Base-by-base conservation (phyloP, 2,329 filamentous ascomycete genomes). In the Aspergillus flavus region DNA sequence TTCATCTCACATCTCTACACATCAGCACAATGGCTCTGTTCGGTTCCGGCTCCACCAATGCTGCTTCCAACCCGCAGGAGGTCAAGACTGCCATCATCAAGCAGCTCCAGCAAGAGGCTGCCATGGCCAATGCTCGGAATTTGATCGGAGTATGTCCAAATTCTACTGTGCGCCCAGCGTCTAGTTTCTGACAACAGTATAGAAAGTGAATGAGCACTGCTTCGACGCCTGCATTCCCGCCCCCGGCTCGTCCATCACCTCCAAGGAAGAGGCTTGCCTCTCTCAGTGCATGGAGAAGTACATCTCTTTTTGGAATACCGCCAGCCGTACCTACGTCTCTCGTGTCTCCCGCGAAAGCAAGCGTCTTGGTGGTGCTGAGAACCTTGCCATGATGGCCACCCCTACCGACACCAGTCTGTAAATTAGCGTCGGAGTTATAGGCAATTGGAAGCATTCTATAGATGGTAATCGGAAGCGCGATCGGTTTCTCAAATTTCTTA, bases 251-350 rank as follows among this genome's bases (percentile, higher is more conserved):
- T 87, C 86, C 59, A 80, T 94, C 61, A 89, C 88, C 57, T 86
- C 84, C 78, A 79, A 85, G 78, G 91, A 94, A 77, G 83, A 87
- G 74, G 83, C 85, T 26, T 94, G 91, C 81, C 84, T 91, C 73
- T 91, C 86, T 23, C 83, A 85, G 64, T 94, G 91, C 82, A 91
- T 93, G 87, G 91, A 94, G 72, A 94, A 94, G 79, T 94, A 94
- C 83, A 92, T 94, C 84, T 81, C 84, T 36, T 86, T 90, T 12
- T 94, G 91, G 91, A 93, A 93, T 80, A 81, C 85, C 66, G 88
- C 92, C 73, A 91, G 89, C 81, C 78, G 83, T 55, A 84, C 88
- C 46, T 93, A 92, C 76, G 86, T 92, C 72, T 78, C 79, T 66
- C 84, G 78, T 19, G 66, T 80, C 46, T 66, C 86, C 69, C 78